Percentiles rank a stretch among this genome's conserved stretches.
These are phyloP conservation scores for Corchorus olitorius DNA, from an alignment of 345 rosid genomes.

Conservation along the genomic window DNA sequence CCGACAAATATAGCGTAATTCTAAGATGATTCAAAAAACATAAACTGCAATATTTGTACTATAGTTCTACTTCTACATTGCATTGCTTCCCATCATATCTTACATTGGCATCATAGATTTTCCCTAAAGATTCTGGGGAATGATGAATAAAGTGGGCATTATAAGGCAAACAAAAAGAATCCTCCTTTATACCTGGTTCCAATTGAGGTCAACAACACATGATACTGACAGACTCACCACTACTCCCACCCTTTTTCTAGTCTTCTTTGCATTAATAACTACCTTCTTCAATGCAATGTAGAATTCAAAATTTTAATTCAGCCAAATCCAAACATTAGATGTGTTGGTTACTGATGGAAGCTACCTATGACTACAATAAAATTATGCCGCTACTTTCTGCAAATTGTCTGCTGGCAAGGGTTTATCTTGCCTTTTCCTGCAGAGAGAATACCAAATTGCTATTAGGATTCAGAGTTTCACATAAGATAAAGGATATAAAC, in stretches of 20 bases:
- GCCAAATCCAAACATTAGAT: not conserved
- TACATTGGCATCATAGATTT: not conserved
- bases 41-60: not conserved
- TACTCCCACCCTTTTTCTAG: not conserved
- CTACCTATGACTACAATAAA: not conserved
- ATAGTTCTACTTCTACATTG: too few species aligned
- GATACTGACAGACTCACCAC: not conserved
- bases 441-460: conserved; percentile 3
- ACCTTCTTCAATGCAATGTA: not conserved
- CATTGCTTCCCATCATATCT: not conserved
- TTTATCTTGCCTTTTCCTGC: conserved; percentile 34
- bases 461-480: not conserved
- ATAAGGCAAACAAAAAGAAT: not conserved
- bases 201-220: not conserved
- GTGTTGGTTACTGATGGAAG: not conserved
- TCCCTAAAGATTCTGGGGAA: not conserved
- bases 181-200: not conserved
- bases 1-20: not conserved
- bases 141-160: not conserved
- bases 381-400: not conserved
- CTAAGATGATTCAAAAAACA: not conserved
- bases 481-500: not conserved
- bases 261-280: not conserved
- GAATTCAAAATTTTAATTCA: not conserved
- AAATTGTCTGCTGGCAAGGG: not conserved